These are phyloP conservation scores for Syncephalastrum racemosum DNA, from an alignment of 371 early-diverging fungal genomes.

Conservation along the genomic window DNA sequence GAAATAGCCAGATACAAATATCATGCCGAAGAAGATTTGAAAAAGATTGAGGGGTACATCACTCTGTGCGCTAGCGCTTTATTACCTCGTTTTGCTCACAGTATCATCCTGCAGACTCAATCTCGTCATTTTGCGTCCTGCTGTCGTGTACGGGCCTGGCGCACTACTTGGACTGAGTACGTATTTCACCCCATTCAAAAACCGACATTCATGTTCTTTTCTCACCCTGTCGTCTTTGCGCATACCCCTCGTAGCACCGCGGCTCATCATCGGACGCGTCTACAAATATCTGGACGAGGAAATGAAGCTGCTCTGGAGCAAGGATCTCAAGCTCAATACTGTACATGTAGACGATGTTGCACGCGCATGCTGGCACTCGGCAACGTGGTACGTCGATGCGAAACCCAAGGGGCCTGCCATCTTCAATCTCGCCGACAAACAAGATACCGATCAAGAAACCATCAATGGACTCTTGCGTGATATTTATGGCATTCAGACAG, in stretches of 20 bases:
- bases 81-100: not conserved
- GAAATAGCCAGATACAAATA: conserved; percentile 73
- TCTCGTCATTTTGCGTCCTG: conserved; percentile 83
- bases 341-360: conserved; percentile 90
- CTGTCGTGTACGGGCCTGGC: conserved; percentile 87
- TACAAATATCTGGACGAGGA: conserved; percentile 78
- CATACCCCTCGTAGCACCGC: conserved; percentile 62
- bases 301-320: conserved; percentile 92
- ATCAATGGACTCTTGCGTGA: conserved; percentile 68
- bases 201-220: conserved; percentile 3
- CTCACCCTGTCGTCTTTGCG: not conserved
- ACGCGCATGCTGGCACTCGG: conserved; percentile 74
- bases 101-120: conserved; percentile 51
- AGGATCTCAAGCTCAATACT: conserved; percentile 86
- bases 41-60: conserved; percentile 52
- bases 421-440: conserved; percentile 81
- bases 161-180: conserved; percentile 78
- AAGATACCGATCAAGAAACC: conserved; percentile 79
- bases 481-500: conserved; percentile 83
- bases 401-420: conserved; percentile 17
- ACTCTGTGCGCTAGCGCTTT: not conserved
- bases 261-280: conserved; percentile 89
- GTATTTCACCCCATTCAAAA: conserved; percentile 17
- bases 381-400: conserved; percentile 51
- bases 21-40: conserved; percentile 79